phyloP scores from a whole-genome alignment of 208 protist species.

The Trichomonas tenax region DNA sequence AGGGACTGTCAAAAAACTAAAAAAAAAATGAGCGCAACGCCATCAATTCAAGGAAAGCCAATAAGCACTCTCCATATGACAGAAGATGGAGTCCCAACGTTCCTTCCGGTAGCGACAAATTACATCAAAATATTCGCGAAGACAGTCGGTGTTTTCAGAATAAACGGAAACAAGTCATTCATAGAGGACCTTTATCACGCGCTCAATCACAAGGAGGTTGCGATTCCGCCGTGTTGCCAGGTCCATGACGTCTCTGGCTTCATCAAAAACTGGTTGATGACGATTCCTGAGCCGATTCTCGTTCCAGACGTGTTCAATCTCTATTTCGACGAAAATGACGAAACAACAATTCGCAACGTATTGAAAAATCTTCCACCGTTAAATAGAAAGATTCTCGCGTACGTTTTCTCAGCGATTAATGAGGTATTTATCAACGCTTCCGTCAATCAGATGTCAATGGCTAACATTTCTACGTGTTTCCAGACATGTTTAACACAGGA shows the following conservation, averaged over 20 bases:
- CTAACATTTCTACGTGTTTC: not conserved
- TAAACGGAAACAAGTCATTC: not conserved
- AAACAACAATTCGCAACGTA: not conserved
- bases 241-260: not conserved
- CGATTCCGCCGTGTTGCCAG: not conserved
- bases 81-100: not conserved
- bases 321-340: not conserved
- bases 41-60: no score
- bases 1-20: no score
- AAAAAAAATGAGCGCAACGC: no score
- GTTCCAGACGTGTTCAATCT: not conserved
- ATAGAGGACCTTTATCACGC: not conserved
- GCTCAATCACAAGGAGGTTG: not conserved
- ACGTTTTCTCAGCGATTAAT: not conserved
- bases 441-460: not conserved
- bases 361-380: not conserved
- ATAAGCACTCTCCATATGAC: no score
- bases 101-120: not conserved
- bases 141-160: not conserved
- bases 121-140: not conserved
- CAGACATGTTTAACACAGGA: not conserved
- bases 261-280: not conserved
- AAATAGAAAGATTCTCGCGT: not conserved
- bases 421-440: not conserved
- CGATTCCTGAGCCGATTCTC: not conserved